Base-by-base conservation (phyloP, 768 basidiomycete species). In the Macrolepiota albuminosa region DNA sequence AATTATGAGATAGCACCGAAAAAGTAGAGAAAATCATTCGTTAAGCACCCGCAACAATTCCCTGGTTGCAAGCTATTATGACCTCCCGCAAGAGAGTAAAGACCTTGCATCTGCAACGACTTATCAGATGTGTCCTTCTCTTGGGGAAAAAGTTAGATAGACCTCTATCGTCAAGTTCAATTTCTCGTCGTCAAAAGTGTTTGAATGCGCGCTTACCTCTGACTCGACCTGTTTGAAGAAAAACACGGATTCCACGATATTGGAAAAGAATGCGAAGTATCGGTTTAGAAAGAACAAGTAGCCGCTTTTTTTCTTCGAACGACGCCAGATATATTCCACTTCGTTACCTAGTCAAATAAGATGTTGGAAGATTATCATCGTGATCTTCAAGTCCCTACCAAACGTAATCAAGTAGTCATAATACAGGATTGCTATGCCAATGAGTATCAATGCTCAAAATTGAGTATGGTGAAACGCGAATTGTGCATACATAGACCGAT, bases 271-370 rank as follows among this genome's bases (percentile, higher is more conserved):
- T 10, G 56, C 42, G 31, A 53, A 59, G 31, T 63, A 63, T 6
- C 62, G 55, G 14, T 56, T 52, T 2, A 56, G 36, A 31, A 59
- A 57, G 21, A 59, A 63, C 33, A 59, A 16, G 37, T 46, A 57
- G 4, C 50, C 34, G 43, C 50, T 63, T 18, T 55, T 50, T 26
- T 51, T 51, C 53, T 57, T 59, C 24, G 47, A 39, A 18, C 58
- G 50, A 13, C 21, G 49, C 62, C 62, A 63, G 24, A 63, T n/a
- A 40, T 57, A 59, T 10, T 63, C 50, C 14, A 59, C 55, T 26
- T 63, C 62, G 18, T 57, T 36, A 18, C 45, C 62, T 63, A 13
- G 18, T 10, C 39, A 14, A 43, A 42, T 8, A 26, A 16, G 31
- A 8, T 2, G 8, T 40, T 29, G 53, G 18, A 5, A 21, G 16